Evolutionary conservation across 2,329 filamentous ascomycete genomes (phyloP).

Genomic region (Stachybotrys chlorohalonatus): DNA sequence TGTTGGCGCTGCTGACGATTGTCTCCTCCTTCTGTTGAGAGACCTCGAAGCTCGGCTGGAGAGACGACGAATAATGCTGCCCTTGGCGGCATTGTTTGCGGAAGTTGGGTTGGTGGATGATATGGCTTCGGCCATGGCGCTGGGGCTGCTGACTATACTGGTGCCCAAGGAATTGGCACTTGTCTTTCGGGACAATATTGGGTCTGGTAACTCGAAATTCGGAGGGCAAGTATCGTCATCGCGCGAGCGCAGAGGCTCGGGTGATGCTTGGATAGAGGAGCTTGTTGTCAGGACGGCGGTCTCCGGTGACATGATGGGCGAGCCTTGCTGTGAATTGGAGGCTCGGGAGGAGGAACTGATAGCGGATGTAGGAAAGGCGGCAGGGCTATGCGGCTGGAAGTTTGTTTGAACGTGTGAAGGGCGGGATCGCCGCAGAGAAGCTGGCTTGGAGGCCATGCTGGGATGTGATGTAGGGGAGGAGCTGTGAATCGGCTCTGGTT

Average conservation of each 20-base stretch:
- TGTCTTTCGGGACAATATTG: slow-evolving; percentile 52
- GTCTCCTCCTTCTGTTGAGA: slow-evolving; percentile 57
- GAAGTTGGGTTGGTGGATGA: slow-evolving; percentile 10
- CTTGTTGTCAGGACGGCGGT: slow-evolving; percentile 43
- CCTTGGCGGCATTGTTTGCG: slow-evolving; percentile 29
- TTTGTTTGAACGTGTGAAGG: slow-evolving; percentile 40
- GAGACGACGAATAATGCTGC: slow-evolving; percentile 66
- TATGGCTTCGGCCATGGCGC: slow-evolving; percentile 37
- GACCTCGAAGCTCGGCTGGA: slow-evolving; percentile 71
- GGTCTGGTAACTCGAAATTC: slow-evolving; percentile 64
- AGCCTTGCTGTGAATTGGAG: slow-evolving; percentile 45
- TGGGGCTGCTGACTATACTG: slow-evolving; percentile 41
- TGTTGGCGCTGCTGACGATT: slow-evolving; percentile 66
- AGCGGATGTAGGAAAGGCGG: slow-evolving; percentile 39
- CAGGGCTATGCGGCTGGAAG: slow-evolving; percentile 26
- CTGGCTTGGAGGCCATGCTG: slow-evolving; percentile 8
- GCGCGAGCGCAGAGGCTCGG: slow-evolving; percentile 49
- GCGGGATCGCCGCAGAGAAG: slow-evolving; percentile 30
- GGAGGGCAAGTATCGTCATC: slow-evolving; percentile 42
- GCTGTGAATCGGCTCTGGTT: slow-evolving; percentile 11
- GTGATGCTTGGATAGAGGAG: slow-evolving; percentile 58
- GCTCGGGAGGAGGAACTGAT: slow-evolving; percentile 47
- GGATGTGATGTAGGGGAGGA: slow-evolving; percentile 7
- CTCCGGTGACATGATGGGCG: slow-evolving; percentile 49
- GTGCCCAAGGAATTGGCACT: slow-evolving; percentile 58